Conservation (phyloP, 164 flowering plant genomes). For the Houttuynia cordata region DNA sequence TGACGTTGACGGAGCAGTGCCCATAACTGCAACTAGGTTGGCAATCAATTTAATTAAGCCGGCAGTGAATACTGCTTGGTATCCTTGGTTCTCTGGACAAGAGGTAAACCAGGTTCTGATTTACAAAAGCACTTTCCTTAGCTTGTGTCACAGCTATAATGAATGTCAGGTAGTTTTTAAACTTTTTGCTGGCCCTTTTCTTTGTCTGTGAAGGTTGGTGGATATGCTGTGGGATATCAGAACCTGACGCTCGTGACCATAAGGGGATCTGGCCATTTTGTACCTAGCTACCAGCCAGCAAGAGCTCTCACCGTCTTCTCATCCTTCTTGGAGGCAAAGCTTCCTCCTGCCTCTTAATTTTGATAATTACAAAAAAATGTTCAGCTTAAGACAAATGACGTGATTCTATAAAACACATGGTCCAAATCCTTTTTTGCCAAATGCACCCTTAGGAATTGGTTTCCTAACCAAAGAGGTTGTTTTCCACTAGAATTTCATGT, state of each 20-base stretch:
- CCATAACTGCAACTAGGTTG: conserved; percentile 22
- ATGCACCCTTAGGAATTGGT: too few species aligned
- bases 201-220: conserved; percentile 26
- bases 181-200: too few species aligned
- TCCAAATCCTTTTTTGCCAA: too few species aligned
- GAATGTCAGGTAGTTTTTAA: too few species aligned
- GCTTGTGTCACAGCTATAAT: neutral
- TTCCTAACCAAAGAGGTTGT: too few species aligned
- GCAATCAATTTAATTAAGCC: conserved; percentile 15
- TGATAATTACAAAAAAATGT: too few species aligned
- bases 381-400: too few species aligned
- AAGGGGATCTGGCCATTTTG: conserved; percentile 36
- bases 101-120: conserved; percentile 10
- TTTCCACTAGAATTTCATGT: too few species aligned
- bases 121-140: too few species aligned
- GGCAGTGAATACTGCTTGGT: conserved; percentile 15
- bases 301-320: conserved; percentile 21
- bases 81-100: conserved; percentile 20
- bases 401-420: too few species aligned
- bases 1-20: conserved; percentile 18
- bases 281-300: conserved; percentile 33
- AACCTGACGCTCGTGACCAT: conserved; percentile 31
- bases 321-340: conserved; percentile 23
- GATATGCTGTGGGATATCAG: conserved; percentile 25
- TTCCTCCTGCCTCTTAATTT: conserved; percentile 31